Evolutionary conservation across 495 filamentous ascomycete genomes (phyloP).

Genomic region (Hypoxylon fragiforme): DNA sequence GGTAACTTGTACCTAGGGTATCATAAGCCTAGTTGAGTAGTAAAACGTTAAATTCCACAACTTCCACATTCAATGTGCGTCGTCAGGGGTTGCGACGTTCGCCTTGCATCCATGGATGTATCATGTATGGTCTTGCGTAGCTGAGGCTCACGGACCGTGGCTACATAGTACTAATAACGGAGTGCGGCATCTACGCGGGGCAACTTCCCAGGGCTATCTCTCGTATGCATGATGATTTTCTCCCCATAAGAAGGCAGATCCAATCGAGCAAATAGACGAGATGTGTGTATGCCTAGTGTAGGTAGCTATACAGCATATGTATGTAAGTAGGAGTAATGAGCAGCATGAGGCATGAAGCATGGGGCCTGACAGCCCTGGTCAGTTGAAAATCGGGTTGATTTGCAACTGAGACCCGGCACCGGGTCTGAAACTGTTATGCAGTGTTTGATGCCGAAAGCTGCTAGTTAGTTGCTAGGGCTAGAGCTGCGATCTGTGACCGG

Average conservation of each 20-base stretch:
- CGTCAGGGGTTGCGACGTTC: conserved; percentile 14
- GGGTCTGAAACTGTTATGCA: conserved; percentile 41
- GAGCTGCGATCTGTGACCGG: conserved; percentile 38
- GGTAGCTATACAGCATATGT: background rate
- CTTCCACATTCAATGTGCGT: conserved; percentile 4
- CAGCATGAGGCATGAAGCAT: background rate
- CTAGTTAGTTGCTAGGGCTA: conserved; percentile 19
- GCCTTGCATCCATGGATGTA: background rate
- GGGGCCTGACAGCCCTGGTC: too few species aligned
- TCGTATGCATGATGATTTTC: background rate
- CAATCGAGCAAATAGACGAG: conserved; percentile 15
- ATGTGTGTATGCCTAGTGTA: background rate
- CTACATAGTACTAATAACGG: conserved; percentile 1
- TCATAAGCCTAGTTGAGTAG: background rate
- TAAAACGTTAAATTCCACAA: conserved; percentile 3
- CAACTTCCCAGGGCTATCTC: background rate
- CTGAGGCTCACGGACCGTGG: conserved; percentile 21
- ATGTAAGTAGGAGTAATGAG: background rate
- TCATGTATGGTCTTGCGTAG: conserved; percentile 3
- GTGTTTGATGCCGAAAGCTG: conserved; percentile 26
- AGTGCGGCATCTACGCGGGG: conserved; percentile 1
- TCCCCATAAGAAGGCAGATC: conserved; percentile 16
- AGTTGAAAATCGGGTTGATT: conserved; percentile 34
- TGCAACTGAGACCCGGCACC: conserved; percentile 44
- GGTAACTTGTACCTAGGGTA: background rate